Evolutionary conservation across 176 grass and related monocot genomes (phyloP).

Genomic region (Poa pratensis): DNA sequence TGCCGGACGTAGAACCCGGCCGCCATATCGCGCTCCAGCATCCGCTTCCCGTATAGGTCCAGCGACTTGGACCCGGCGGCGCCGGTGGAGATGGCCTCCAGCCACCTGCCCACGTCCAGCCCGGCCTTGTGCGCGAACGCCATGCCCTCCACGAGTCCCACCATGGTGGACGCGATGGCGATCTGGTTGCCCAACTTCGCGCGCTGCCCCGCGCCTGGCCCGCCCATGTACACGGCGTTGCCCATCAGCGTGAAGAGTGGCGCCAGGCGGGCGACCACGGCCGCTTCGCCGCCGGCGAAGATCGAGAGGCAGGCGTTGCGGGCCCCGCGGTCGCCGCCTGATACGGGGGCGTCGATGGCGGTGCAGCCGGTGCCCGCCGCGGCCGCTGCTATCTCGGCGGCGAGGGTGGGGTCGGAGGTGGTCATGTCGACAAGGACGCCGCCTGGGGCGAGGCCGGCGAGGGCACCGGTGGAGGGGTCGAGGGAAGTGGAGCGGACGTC

Average conservation of each 20-base stretch:
- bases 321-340: conserved; percentile 82
- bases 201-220: conserved; percentile 74
- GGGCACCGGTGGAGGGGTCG: conserved; percentile 62
- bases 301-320: conserved; percentile 77
- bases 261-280: conserved; percentile 54
- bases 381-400: conserved; percentile 63
- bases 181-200: conserved; percentile 97
- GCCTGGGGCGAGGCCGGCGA: conserved; percentile 67
- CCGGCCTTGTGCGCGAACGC: conserved; percentile 91
- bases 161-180: conserved; percentile 93
- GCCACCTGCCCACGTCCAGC: conserved; percentile 83
- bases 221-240: conserved; percentile 78
- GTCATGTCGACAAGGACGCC: conserved; percentile 92
- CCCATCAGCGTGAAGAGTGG: conserved; percentile 93
- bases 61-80: conserved; percentile 87
- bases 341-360: conserved; percentile 79
- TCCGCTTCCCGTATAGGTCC: conserved; percentile 80
- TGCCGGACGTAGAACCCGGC: conserved; percentile 92
- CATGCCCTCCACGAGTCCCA: conserved; percentile 95
- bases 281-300: conserved; percentile 71
- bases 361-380: conserved; percentile 42
- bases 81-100: conserved; percentile 93
- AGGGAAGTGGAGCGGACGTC: conserved; percentile 77
- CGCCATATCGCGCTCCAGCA: conserved; percentile 87
- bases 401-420: conserved; percentile 86